phyloP scores from a whole-genome alignment of 257 asterid genomes.

The Jasminum sambac region DNA sequence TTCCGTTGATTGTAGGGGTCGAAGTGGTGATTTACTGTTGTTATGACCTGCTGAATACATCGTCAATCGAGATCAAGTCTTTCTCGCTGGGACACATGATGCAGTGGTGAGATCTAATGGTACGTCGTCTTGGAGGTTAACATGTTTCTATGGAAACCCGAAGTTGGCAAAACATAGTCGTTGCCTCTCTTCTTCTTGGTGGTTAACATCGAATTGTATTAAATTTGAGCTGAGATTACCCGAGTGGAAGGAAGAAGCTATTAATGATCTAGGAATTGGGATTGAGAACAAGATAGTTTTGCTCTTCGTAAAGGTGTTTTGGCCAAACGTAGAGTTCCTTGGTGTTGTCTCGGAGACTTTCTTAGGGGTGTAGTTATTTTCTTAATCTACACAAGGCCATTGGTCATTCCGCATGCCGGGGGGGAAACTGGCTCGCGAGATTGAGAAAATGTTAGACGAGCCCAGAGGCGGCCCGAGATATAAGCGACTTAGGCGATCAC shows the following conservation, averaged over 20 bases:
- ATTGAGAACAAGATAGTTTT: constrained; percentile 92
- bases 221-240: constrained; percentile 89
- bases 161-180: too few species aligned
- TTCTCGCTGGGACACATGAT: too few species aligned
- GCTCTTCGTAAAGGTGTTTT: constrained; percentile 76
- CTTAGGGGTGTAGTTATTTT: constrained; percentile 89
- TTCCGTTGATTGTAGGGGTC: too few species aligned
- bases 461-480: too few species aligned
- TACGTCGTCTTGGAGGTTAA: too few species aligned
- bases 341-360: constrained; percentile 86
- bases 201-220: constrained; percentile 45
- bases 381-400: constrained; percentile 98
- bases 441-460: constrained; percentile 84
- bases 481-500: too few species aligned
- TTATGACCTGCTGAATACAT: too few species aligned
- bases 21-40: too few species aligned
- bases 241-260: constrained; percentile 93
- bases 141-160: too few species aligned
- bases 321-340: constrained; percentile 98
- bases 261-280: constrained; percentile 82
- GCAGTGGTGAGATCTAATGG: too few species aligned
- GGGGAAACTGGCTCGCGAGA: constrained; percentile 86
- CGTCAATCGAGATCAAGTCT: too few species aligned
- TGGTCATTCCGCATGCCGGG: constrained; percentile 95
- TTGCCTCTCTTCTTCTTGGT: too few species aligned